Evolutionary conservation across 805 yeast genomes (phyloP), one percentile per base, ranked within the genome.

Genomic region (Groenewaldozyma salmanticensis): DNA sequence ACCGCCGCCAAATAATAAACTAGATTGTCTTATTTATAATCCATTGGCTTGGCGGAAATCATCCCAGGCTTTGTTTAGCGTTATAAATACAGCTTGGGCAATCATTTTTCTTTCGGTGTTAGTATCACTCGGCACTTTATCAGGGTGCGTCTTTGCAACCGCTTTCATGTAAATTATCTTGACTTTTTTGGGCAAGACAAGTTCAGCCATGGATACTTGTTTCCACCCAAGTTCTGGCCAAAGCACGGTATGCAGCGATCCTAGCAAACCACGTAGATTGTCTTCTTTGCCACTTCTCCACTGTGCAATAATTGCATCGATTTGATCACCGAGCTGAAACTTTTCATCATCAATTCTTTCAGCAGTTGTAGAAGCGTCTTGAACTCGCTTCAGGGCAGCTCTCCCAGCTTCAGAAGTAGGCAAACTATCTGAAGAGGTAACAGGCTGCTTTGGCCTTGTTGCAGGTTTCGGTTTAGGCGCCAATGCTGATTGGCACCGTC

Each of bases 31-130:
- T 24, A 35, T 50, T 5, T 44, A 60, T 35, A 75, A 58, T 21
- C 64, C 66, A 55, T 82, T 81, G 42, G 72, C 72, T 32, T 58
- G 63, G 53, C 80, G 82, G 59, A 86, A 87, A 17, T 59, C 62
- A 50, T 85, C 96, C 97, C 99, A 92, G 2, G 96, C 87, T 50
- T 77, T 73, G 59, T 87, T 90, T 46, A 92, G 65, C 0, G 78
- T 70, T 31, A 87, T 81, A 56, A 92, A 92, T 0, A 90, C 90
- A 19, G 77, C 77, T 52, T 88, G 90, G 13, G 96, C 92, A 35
- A 90, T 69, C 79, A 90, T 73, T 56, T 81, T 79, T 42, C 75
- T 74, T 52, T 86, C 94, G 4, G 77, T 65, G 5, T 78, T 65
- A 1, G 80, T 74, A 18, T 62, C 60, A n/a, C 62, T 55, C 4